phyloP scores from a whole-genome alignment of 2,329 filamentous ascomycete species.

The Trichoderma sp. region DNA sequence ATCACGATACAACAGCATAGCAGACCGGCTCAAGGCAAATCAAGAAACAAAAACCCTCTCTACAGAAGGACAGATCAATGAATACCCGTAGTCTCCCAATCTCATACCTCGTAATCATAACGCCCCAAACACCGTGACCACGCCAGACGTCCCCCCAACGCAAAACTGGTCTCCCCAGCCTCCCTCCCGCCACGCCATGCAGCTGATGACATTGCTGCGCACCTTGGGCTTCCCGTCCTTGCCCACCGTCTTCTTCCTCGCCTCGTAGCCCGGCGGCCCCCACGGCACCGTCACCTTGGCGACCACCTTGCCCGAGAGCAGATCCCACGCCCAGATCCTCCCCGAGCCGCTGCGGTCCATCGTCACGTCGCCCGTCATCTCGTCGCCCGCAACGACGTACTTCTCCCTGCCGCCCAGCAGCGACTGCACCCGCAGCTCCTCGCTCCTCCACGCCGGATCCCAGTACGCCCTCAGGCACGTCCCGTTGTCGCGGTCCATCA shows the following conservation, averaged over 20 bases:
- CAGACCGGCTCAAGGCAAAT: background rate
- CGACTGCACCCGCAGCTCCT: conserved; percentile 72
- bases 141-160: conserved; percentile 64
- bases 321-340: conserved; percentile 78
- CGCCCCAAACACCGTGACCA: conserved; percentile 64
- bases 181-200: conserved; percentile 63
- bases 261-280: conserved; percentile 54
- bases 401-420: conserved; percentile 75
- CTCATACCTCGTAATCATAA: conserved; percentile 30
- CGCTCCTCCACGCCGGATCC: conserved; percentile 61
- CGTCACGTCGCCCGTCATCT: conserved; percentile 49
- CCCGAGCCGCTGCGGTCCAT: conserved; percentile 51
- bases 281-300: conserved; percentile 63
- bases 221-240: conserved; percentile 63
- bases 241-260: conserved; percentile 53
- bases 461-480: conserved; percentile 72
- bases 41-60: background rate
- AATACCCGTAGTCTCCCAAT: background rate
- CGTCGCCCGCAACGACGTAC: conserved; percentile 79
- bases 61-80: background rate
- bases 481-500: conserved; percentile 80
- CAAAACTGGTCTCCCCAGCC: conserved; percentile 68
- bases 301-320: conserved; percentile 70
- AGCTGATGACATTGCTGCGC: conserved; percentile 62
- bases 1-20: conserved; percentile 4